A percentile compares a stretch with the other conserved stretches of the same genome.
Conservation (phyloP, 73 alveolate genomes). For the Paramecium pentaurelia region DNA sequence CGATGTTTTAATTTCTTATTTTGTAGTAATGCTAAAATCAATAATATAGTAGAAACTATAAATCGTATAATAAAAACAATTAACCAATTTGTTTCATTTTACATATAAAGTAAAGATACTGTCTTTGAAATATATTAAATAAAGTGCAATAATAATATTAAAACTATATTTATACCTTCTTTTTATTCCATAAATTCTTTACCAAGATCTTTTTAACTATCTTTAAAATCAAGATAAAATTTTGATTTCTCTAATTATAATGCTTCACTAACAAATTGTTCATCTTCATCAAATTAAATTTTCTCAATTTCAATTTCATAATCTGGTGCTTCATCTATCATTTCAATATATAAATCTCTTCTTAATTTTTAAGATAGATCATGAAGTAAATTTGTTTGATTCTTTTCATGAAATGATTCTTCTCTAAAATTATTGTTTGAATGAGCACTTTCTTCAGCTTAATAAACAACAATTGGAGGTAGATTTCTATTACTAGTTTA, state of each 20-base stretch:
- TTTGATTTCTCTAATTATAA: background rate
- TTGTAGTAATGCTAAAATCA: background rate
- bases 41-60: background rate
- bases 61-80: background rate
- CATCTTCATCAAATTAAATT: conserved; percentile 23
- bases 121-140: background rate
- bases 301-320: conserved; percentile 25
- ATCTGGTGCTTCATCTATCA: conserved; percentile 24
- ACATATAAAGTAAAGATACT: background rate
- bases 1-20: background rate
- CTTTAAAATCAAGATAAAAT: conserved; percentile 17
- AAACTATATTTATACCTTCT: background rate
- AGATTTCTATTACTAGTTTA: background rate
- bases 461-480: background rate
- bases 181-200: conserved; percentile 42
- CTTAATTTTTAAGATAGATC: background rate
- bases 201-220: background rate
- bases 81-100: background rate
- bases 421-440: background rate
- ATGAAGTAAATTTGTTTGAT: background rate
- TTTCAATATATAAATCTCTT: conserved; percentile 4
- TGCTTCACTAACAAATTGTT: background rate
- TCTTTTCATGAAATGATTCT: conserved; percentile 12
- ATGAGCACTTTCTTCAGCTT: background rate
- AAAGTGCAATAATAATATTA: background rate